Evolutionary conservation across 192 early-diverging fungal genomes (phyloP).

Genomic region (Podila minutissima): DNA sequence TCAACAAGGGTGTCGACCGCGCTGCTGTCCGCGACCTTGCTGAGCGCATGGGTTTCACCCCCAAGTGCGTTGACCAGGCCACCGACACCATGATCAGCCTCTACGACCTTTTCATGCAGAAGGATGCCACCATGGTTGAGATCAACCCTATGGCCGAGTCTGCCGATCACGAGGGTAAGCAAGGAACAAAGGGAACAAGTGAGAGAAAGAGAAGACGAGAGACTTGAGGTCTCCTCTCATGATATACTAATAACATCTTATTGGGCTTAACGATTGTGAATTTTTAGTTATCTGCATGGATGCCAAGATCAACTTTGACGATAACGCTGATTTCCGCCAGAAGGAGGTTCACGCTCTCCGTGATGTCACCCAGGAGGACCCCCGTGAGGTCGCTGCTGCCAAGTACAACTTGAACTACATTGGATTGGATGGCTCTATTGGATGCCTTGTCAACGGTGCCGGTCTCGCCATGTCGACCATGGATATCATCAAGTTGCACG

Average conservation of each 20-base stretch:
- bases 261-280: slow-evolving; percentile 1
- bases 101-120: slow-evolving; percentile 97
- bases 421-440: slow-evolving; percentile 97
- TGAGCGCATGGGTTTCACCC: slow-evolving; percentile 89
- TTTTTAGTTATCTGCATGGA: slow-evolving; percentile 90
- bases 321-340: slow-evolving; percentile 99
- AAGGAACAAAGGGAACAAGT: too few species aligned
- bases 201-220: too few species aligned
- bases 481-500: slow-evolving; percentile 99
- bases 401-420: slow-evolving; percentile 99
- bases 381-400: slow-evolving; percentile 95
- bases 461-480: slow-evolving; percentile 99
- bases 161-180: slow-evolving; percentile 78
- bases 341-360: slow-evolving; percentile 88
- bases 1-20: slow-evolving; percentile 81
- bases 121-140: slow-evolving; percentile 98
- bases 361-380: slow-evolving; percentile 96
- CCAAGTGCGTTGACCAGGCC: slow-evolving; percentile 81
- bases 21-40: slow-evolving; percentile 84
- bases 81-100: slow-evolving; percentile 91
- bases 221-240: background rate
- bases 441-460: slow-evolving; percentile 98
- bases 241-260: slow-evolving; percentile 4
- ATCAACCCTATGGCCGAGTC: slow-evolving; percentile 99
- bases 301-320: slow-evolving; percentile 99